phyloP scores from a whole-genome alignment of 73 alveolate species.

The Blepharisma japonicum region DNA sequence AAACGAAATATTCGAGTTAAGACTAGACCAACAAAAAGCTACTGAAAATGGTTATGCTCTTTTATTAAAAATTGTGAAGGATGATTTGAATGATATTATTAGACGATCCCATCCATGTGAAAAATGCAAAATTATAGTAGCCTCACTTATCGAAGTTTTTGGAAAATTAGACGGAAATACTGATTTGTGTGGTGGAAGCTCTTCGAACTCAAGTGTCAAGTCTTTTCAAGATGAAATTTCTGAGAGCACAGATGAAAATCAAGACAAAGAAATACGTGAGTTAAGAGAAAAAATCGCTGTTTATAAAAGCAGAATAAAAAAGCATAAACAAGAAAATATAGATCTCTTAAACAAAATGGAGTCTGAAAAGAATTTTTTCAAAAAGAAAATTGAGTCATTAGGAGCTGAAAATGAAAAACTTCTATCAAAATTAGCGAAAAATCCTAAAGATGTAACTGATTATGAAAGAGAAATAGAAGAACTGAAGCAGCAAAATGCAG shows the following conservation, averaged over 20 bases:
- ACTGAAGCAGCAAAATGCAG: neutral
- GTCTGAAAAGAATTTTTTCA: constrained; percentile 24
- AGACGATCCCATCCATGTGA: no score
- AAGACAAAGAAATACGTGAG: neutral
- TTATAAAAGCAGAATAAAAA: neutral
- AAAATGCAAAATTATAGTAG: no score
- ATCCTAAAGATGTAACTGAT: constrained; percentile 21
- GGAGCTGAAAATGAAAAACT: constrained; percentile 28
- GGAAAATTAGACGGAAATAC: no score
- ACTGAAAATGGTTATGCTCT: neutral
- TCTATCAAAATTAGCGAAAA: constrained; percentile 10
- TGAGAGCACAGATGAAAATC: constrained; percentile 4
- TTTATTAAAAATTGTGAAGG: neutral
- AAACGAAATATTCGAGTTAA: neutral
- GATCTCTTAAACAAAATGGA: neutral
- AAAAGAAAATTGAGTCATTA: constrained; percentile 1
- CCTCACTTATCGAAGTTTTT: no score
- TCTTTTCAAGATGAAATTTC: constrained; percentile 10
- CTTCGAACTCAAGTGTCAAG: neutral
- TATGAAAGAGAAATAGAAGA: neutral
- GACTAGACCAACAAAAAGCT: neutral
- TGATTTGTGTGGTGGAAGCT: neutral
- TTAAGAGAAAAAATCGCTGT: neutral
- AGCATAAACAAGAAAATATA: neutral
- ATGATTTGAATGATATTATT: neutral